Base-by-base conservation (phyloP, 164 flowering plant genomes). In the Taxillus chinensis region DNA sequence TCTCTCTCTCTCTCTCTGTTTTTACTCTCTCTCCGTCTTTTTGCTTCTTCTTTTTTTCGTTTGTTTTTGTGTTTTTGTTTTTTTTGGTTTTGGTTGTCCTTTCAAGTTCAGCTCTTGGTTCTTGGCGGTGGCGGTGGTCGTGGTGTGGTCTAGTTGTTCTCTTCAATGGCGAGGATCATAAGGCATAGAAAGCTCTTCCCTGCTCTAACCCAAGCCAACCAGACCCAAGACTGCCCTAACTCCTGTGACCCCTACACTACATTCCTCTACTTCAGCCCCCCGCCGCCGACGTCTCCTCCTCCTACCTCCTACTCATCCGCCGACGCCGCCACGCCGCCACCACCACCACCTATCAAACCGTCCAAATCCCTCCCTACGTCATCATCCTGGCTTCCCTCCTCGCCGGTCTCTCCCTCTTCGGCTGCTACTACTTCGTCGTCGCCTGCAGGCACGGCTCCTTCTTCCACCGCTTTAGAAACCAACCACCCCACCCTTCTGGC, bases 361-460 rank as follows among this genome's bases (percentile, higher is more conserved):
- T 8, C 15, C 54, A 50, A 39, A 10, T 74, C 37, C 70, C 84
- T 7, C 73, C 74, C 3, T 49, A 61, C 45, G 62, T 78, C 7
- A 60, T 82, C 48, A 60, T 76, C 52, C 7, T 73, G 2, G 40
- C 77, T 5, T 59, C 68, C 6, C 8, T 82, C 9, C 70, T 81
- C 2, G 71, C 67, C 16, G 52, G 68, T 14, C 12, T 66, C 43
- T 71, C 78, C 52, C 75, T 85, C 16, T 56, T 85, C 13, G 39
- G 75, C 5, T 57, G 64, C 43, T 80, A 72, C 66, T 78, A 75
- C 39, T 65, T 67, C 5, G 60, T 85, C 17, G 46, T 75, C 9
- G 55, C 59, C 15, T 27, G 27, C 27, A 81, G 74, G 65, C 68
- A 62, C 62, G 69, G 75, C 39, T 3, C 59, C 3, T 45, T 46